Percentiles rank a stretch among this genome's conserved stretches.
These are phyloP conservation scores for Fusarium sulawesiense DNA, from an alignment of 2,329 filamentous ascomycete species.

Conservation along the genomic window DNA sequence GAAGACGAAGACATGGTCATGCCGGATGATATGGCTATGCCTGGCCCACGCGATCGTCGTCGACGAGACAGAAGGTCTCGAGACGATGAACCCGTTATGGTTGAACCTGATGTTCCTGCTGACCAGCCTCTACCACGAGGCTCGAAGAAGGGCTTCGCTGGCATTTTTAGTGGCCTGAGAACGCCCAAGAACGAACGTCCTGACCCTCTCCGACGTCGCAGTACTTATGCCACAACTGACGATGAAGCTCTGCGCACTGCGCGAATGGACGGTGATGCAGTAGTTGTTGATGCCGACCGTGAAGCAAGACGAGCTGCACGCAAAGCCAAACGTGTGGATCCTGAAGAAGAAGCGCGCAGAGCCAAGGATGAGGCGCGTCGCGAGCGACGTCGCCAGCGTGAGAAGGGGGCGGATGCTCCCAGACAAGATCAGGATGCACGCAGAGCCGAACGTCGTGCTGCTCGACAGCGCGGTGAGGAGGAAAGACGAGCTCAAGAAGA, in stretches of 20 bases:
- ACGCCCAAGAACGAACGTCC: slow-evolving; percentile 57
- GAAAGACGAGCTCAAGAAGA: slow-evolving; percentile 57
- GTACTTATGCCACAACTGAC: slow-evolving; percentile 62
- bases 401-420: slow-evolving; percentile 62
- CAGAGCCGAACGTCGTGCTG: slow-evolving; percentile 63
- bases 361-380: slow-evolving; percentile 68
- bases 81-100: slow-evolving; percentile 57
- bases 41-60: slow-evolving; percentile 49
- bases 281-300: slow-evolving; percentile 65
- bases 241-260: slow-evolving; percentile 61
- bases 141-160: slow-evolving; percentile 66
- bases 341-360: slow-evolving; percentile 67
- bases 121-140: slow-evolving; percentile 52
- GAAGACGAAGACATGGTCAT: slow-evolving; percentile 61
- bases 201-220: slow-evolving; percentile 58
- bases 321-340: slow-evolving; percentile 69
- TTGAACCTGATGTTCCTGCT: slow-evolving; percentile 49
- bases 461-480: slow-evolving; percentile 48
- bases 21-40: slow-evolving; percentile 53
- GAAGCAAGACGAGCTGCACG: slow-evolving; percentile 73
- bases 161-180: slow-evolving; percentile 71
- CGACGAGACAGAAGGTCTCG: slow-evolving; percentile 49
- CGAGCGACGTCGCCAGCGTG: slow-evolving; percentile 65
- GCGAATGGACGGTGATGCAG: slow-evolving; percentile 61
- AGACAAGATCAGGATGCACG: slow-evolving; percentile 61